Base-by-base conservation (phyloP, 179 eudicot genomes). In the Vitellaria paradoxa region DNA sequence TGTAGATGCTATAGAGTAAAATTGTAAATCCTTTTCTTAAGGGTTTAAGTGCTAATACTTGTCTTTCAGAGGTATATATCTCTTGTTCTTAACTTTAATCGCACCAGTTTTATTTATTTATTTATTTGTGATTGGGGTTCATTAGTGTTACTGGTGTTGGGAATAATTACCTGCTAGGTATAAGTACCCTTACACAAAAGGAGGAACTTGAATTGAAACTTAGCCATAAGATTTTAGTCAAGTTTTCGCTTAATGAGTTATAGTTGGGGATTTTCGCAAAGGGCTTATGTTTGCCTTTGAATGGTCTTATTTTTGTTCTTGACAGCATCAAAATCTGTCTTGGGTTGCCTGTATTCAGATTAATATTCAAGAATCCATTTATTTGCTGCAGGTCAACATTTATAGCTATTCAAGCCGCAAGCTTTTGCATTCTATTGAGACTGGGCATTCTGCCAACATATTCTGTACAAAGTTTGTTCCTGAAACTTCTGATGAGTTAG, bases 391-490 rank as follows among this genome's bases (percentile, higher is more conserved):
- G 99, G 81, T 93, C 66, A 96, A 93, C 78, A 85, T 96, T 75
- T 96, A 96, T 94, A 86, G 88, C 74, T 93, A 93, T 78, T 82
- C 92, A 81, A 86, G 79, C 73, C 86, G 84, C 56, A 89, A 88
- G 84, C 94, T 96, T 74, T 80, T 91, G 85, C 89, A 90, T 60
- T 79, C 88, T 74, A 82, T 96, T 72, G 98, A 96, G 66, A 91
- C 93, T 68, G 99, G 98, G 23, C 99, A 96, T 81, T 84, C 94
- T 78, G 84, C 96, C 46, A 96, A 96, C 74, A 96, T 96, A 82
- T 96, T 96, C 84, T 96, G 99, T 73, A 92, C 98, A 40, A 96
- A 96, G 76, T 96, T 96, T 80, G 79, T 96, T 72, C 99, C 99
- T 65, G 97, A 91, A 87, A 96, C 99, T 76, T 91, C 93, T 74